Conservation (phyloP, 2,329 filamentous ascomycete species). For the Colletotrichum cereale region DNA sequence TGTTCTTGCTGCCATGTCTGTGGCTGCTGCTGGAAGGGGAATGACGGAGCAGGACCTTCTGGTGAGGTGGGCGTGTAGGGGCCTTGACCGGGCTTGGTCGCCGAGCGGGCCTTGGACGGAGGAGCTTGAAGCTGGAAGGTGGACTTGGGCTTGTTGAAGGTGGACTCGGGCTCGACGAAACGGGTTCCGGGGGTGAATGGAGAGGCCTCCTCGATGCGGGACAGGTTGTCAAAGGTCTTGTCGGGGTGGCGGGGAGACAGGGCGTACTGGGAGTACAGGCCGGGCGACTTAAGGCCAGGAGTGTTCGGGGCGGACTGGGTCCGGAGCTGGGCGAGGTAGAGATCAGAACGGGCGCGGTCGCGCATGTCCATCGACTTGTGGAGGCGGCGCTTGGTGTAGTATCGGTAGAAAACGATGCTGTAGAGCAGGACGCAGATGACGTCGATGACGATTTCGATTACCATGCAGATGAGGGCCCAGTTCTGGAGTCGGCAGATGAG, state of each 20-base stretch:
- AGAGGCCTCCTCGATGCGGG: conserved; percentile 55
- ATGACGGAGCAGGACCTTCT: conserved; percentile 52
- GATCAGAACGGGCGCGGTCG: conserved; percentile 92
- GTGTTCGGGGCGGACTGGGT: conserved; percentile 95
- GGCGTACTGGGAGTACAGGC: conserved; percentile 58
- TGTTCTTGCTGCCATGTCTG: conserved; percentile 62
- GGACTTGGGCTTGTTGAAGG: conserved; percentile 63
- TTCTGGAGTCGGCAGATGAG: conserved; percentile 94
- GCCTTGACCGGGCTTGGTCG: conserved; percentile 75
- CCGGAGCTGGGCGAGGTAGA: conserved; percentile 90
- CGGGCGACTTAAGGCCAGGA: conserved; percentile 81
- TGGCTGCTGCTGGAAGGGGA: conserved; percentile 54
- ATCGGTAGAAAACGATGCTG: conserved; percentile 94
- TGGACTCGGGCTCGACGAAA: conserved; percentile 72
- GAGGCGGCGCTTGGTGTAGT: conserved; percentile 95
- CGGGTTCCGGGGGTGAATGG: conserved; percentile 68
- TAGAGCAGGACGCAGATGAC: conserved; percentile 93
- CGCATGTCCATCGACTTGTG: conserved; percentile 97
- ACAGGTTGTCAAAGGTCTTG: conserved; percentile 65
- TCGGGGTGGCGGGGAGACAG: conserved; percentile 57
- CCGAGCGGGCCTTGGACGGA: conserved; percentile 80
- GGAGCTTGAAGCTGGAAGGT: conserved; percentile 91
- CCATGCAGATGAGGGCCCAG: conserved; percentile 95
- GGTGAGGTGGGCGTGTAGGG: conserved; percentile 69
- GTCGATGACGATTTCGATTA: conserved; percentile 96